These are phyloP conservation scores for Adansonia madagascariensis DNA, from an alignment of 441 rosid genomes.

Conservation along the genomic window DNA sequence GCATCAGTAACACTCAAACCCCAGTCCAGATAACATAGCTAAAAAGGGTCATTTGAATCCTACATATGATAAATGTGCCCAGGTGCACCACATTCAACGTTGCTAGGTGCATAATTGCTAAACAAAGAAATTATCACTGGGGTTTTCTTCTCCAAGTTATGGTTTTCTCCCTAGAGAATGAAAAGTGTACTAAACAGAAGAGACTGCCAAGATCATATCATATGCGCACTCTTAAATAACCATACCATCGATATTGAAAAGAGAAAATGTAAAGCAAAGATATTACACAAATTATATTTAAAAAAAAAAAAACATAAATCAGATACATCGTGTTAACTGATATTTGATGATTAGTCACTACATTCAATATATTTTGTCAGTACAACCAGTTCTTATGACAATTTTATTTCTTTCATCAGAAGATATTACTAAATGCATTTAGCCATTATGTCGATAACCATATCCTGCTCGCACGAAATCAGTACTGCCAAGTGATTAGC, in stretches of 20 bases:
- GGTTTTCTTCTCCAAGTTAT: neutral
- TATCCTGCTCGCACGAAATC: neutral
- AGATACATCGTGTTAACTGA: neutral
- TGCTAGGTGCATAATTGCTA: neutral
- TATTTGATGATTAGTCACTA: neutral
- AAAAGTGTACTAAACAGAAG: neutral
- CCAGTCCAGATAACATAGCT: no score
- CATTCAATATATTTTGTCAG: conserved; percentile 14
- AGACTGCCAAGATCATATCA: neutral
- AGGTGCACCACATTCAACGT: neutral
- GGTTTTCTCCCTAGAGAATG: neutral
- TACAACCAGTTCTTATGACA: neutral
- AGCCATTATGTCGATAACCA: neutral
- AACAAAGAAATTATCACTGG: neutral
- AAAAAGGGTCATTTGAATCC: neutral
- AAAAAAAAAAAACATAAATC: neutral
- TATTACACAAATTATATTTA: neutral
- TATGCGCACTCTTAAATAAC: neutral
- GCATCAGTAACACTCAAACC: neutral
- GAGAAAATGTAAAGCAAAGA: neutral
- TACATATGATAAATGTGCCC: neutral
- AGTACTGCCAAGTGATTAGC: neutral
- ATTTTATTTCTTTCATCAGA: neutral
- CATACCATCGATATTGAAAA: neutral
- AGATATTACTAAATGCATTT: neutral